Conservation (phyloP, 1,139 yeast species). For the Scheffersomyces stambukii region DNA sequence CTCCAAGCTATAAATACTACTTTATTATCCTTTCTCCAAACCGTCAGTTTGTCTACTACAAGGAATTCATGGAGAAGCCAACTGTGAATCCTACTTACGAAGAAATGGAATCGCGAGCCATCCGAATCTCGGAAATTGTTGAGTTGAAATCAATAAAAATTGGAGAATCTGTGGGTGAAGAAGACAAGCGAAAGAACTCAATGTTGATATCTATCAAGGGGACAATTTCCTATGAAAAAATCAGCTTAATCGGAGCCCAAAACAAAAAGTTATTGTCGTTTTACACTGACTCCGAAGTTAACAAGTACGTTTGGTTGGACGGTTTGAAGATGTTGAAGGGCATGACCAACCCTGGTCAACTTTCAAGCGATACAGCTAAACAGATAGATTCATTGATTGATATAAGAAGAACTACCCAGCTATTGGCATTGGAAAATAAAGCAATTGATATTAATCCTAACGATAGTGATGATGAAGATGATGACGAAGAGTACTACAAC, state of each 20-base stretch:
- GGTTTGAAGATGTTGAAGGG: slow-evolving; percentile 64
- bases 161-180: slow-evolving; percentile 39
- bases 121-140: slow-evolving; percentile 31
- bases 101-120: slow-evolving; percentile 32
- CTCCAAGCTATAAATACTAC: slow-evolving; percentile 30
- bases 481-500: slow-evolving; percentile 40
- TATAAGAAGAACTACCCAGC: slow-evolving; percentile 62
- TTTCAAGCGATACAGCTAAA: slow-evolving; percentile 55
- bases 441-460: slow-evolving; percentile 6
- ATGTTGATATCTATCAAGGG: slow-evolving; percentile 50
- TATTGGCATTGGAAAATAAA: slow-evolving; percentile 48
- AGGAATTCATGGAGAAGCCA: slow-evolving; percentile 51
- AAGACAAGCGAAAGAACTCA: slow-evolving; percentile 30
- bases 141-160: slow-evolving; percentile 42
- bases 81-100: slow-evolving; percentile 56
- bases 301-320: slow-evolving; percentile 74
- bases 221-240: slow-evolving; percentile 52
- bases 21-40: slow-evolving; percentile 72
- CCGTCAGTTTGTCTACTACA: slow-evolving; percentile 56
- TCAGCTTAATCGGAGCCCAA: slow-evolving; percentile 43
- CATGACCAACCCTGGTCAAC: slow-evolving; percentile 25
- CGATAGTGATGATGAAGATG: slow-evolving; percentile 23
- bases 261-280: slow-evolving; percentile 47
- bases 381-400: slow-evolving; percentile 58
- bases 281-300: slow-evolving; percentile 68